Percentiles rank a stretch among this genome's conserved stretches.
Evolutionary conservation across 495 filamentous ascomycete species (phyloP).

Genomic region (Coniosporium apollinis): DNA sequence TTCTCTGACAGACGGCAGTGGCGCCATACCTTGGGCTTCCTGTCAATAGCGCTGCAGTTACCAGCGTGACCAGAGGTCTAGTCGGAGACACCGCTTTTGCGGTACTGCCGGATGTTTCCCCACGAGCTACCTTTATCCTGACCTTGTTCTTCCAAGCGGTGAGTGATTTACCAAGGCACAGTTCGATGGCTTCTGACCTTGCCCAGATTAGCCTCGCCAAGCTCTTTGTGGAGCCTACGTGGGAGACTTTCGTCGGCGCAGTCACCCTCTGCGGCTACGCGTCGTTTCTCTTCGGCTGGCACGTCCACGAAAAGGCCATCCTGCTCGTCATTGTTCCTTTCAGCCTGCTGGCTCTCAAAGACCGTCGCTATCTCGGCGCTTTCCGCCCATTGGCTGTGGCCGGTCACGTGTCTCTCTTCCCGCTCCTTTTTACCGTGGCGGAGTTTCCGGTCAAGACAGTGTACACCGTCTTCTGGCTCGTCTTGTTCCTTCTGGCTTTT

Average conservation of each 20-base stretch:
- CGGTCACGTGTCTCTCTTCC: conserved; percentile 89
- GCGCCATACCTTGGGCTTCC: conserved; percentile 61
- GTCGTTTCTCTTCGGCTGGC: conserved; percentile 96
- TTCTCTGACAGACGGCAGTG: conserved; percentile 27
- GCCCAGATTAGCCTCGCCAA: conserved; percentile 53
- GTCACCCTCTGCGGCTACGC: conserved; percentile 92
- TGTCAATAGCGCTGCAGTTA: conserved; percentile 55
- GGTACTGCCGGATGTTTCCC: conserved; percentile 71
- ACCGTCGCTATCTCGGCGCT: conserved; percentile 78
- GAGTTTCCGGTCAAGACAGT: conserved; percentile 88
- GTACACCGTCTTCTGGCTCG: conserved; percentile 85
- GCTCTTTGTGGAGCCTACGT: conserved; percentile 65
- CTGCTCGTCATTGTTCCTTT: conserved; percentile 91
- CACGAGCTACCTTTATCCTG: conserved; percentile 60
- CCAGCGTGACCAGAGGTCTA: conserved; percentile 79
- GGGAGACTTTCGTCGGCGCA: conserved; percentile 75
- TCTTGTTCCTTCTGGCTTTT: conserved; percentile 71
- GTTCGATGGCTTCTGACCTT: conserved; percentile 8
- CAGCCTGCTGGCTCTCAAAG: conserved; percentile 80
- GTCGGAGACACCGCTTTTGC: conserved; percentile 95
- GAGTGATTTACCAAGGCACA: conserved; percentile 12
- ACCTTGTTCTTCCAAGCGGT: conserved; percentile 72
- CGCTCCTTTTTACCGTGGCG: conserved; percentile 74
- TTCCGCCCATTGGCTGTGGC: conserved; percentile 85
- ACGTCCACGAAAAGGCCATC: conserved; percentile 95